Conservation (phyloP, 148 eudicot genomes). For the Rhododendron kiyosumense region DNA sequence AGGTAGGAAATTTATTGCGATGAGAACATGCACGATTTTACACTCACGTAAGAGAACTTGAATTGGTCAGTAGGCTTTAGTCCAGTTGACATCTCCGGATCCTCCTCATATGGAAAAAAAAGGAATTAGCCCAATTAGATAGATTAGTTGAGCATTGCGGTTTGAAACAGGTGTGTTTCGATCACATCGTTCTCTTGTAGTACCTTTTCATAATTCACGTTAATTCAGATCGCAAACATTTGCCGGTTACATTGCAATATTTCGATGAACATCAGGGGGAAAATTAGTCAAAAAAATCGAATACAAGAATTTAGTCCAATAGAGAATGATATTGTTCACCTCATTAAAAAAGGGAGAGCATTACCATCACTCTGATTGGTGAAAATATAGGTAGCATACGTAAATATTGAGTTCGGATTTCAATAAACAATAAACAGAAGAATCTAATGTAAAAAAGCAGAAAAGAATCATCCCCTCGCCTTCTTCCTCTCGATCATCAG, state of each 20-base stretch:
- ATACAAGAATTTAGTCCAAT: background rate
- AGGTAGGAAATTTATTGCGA: background rate
- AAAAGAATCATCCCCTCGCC: background rate
- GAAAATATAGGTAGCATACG: background rate
- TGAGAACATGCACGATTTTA: background rate
- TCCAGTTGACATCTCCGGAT: too few species aligned
- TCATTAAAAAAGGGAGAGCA: background rate
- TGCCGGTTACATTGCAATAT: background rate
- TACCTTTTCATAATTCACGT: background rate
- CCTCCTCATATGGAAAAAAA: too few species aligned
- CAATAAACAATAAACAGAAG: background rate
- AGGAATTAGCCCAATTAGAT: too few species aligned
- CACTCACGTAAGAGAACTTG: background rate
- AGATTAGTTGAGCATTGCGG: background rate
- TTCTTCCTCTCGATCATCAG: slow-evolving; percentile 6
- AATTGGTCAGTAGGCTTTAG: background rate
- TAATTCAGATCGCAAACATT: background rate
- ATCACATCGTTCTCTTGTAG: background rate
- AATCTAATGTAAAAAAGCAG: background rate
- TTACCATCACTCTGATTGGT: background rate
- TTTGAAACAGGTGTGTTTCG: background rate
- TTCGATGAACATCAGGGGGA: background rate
- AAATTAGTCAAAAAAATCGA: background rate
- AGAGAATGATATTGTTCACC: background rate
- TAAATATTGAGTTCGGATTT: background rate